Conservation (phyloP, 1,139 yeast species). For the Sugiyamaella grinbergsii region DNA sequence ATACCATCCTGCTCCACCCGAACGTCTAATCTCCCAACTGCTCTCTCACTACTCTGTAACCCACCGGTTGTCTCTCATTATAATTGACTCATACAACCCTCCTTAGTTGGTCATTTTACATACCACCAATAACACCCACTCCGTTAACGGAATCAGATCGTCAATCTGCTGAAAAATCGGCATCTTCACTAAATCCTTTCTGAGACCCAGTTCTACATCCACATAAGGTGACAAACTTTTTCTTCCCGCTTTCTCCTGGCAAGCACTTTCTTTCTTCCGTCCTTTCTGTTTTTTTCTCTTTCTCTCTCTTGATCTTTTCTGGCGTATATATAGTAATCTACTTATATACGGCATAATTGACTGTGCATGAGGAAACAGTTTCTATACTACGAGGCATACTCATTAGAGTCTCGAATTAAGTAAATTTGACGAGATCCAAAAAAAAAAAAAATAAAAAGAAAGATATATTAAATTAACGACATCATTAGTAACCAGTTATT, state of each 20-base stretch:
- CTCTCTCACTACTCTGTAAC: background rate
- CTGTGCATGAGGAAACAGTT: constrained; percentile 24
- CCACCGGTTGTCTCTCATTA: too few species aligned
- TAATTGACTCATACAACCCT: constrained; percentile 1
- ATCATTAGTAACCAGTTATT: background rate
- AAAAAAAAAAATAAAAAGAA: background rate
- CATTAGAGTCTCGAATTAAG: constrained; percentile 24
- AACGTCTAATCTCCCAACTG: background rate
- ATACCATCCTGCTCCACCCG: background rate
- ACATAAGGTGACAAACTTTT: too few species aligned
- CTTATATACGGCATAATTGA: constrained; percentile 16
- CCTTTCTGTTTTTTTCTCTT: background rate
- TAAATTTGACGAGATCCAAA: constrained; percentile 3
- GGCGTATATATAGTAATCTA: constrained; percentile 8
- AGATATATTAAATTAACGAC: background rate
- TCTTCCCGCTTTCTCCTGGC: too few species aligned
- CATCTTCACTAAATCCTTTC: too few species aligned
- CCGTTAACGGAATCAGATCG: constrained; percentile 17
- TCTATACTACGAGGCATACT: constrained; percentile 24
- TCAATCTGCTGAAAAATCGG: constrained; percentile 14
- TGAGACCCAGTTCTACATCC: too few species aligned
- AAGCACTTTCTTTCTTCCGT: too few species aligned
- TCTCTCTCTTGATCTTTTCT: background rate
- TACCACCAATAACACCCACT: constrained; percentile 5
- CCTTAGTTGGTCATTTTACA: background rate